These are phyloP conservation scores for Fusarium multiceps DNA, from an alignment of 2,329 filamentous ascomycete genomes.

Conservation along the genomic window DNA sequence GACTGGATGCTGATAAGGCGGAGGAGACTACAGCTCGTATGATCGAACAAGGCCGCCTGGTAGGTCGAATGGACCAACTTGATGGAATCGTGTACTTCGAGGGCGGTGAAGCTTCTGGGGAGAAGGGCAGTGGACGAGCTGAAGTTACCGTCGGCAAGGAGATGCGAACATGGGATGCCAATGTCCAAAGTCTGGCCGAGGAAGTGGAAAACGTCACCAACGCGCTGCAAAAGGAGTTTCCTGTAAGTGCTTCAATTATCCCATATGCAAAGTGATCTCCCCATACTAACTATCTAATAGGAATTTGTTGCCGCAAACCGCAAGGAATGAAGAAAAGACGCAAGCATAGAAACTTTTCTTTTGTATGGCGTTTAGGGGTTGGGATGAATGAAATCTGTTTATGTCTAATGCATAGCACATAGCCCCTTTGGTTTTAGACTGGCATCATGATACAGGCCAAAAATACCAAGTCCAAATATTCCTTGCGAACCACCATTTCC, in stretches of 20 bases:
- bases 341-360: conserved; percentile 33
- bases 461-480: conserved; percentile 60
- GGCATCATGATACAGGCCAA: conserved; percentile 20
- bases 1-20: conserved; percentile 81
- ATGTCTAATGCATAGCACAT: conserved; percentile 35
- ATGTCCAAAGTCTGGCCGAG: conserved; percentile 86
- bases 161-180: conserved; percentile 87
- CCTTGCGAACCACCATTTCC: conserved; percentile 39
- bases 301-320: conserved; percentile 68
- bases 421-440: conserved; percentile 33
- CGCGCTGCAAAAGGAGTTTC: conserved; percentile 82
- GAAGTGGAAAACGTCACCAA: conserved; percentile 90
- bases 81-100: conserved; percentile 90
- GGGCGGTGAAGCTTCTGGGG: conserved; percentile 74
- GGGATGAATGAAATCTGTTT: conserved; percentile 30
- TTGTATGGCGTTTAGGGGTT: conserved; percentile 41
- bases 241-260: conserved; percentile 57
- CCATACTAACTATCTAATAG: conserved; percentile 47
- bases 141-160: conserved; percentile 73
- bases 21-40: conserved; percentile 93
- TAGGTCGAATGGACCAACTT: conserved; percentile 94
- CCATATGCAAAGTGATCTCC: not conserved
- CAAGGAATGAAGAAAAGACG: conserved; percentile 48
- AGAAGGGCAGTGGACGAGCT: conserved; percentile 74
- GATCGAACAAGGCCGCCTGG: conserved; percentile 92